Percentiles rank a stretch among this genome's conserved stretches.
Conservation (phyloP, 768 basidiomycete genomes). For the Agaricus blazei region DNA sequence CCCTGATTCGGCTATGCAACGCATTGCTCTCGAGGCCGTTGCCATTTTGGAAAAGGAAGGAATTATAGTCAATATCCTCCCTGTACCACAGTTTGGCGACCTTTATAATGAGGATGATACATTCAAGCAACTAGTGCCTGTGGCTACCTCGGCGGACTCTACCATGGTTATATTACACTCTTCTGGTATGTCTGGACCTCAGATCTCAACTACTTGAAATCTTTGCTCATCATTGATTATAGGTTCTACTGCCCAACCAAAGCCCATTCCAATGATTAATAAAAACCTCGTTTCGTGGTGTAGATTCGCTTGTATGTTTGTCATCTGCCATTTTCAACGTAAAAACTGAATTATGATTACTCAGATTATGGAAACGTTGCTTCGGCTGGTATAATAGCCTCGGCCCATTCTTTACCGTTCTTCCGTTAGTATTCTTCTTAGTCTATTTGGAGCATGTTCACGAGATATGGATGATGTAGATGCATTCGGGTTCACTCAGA, state of each 20-base stretch:
- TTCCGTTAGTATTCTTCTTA: constrained; percentile 13
- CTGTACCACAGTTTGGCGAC: not conserved
- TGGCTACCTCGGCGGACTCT: not conserved
- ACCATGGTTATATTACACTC: constrained; percentile 15
- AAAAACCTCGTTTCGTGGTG: constrained; percentile 10
- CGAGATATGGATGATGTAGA: not conserved
- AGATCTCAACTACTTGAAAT: not conserved
- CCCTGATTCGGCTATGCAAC: constrained; percentile 15
- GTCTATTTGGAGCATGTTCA: not conserved
- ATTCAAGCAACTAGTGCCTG: not conserved
- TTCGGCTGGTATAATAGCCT: constrained; percentile 14
- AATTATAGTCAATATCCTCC: not conserved
- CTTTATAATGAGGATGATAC: not conserved
- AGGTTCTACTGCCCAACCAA: constrained; percentile 21
- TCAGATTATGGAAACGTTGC: constrained; percentile 20
- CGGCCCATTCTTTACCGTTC: constrained; percentile 14
- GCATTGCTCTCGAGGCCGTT: constrained; percentile 12
- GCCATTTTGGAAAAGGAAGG: not conserved
- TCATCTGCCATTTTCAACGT: not conserved
- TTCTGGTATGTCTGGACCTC: constrained; percentile 13
- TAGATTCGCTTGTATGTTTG: constrained; percentile 12
- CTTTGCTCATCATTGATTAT: not conserved
- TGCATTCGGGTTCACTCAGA: constrained; percentile 14
- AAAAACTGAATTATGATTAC: not conserved
- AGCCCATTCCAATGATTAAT: constrained; percentile 14